Evolutionary conservation across 2,329 filamentous ascomycete genomes (phyloP).

Genomic region (Pseudomassariella vexata): DNA sequence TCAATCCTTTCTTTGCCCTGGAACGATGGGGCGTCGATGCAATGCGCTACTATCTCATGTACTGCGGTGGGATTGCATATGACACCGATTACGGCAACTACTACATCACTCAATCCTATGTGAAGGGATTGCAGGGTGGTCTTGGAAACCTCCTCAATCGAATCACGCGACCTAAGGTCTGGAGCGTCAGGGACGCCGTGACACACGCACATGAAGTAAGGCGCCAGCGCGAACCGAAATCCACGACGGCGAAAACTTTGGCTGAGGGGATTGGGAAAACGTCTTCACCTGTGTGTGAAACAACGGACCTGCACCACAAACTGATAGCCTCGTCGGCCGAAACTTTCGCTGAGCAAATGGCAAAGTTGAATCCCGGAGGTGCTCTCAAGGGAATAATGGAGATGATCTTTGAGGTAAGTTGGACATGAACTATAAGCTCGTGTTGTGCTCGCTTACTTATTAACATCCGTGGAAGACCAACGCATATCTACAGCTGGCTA

Average conservation of each 20-base stretch:
- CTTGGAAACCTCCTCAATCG: constrained; percentile 77
- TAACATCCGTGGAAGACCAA: constrained; percentile 47
- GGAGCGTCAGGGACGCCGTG: constrained; percentile 61
- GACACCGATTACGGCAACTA: constrained; percentile 84
- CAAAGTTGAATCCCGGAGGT: constrained; percentile 49
- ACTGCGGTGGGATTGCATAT: constrained; percentile 68
- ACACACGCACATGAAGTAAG: constrained; percentile 16
- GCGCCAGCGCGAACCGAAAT: no score
- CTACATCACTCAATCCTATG: constrained; percentile 69
- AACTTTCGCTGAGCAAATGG: constrained; percentile 33
- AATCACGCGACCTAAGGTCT: constrained; percentile 61
- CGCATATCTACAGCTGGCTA: constrained; percentile 55
- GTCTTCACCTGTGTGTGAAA: no score
- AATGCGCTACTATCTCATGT: constrained; percentile 83
- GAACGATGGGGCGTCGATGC: constrained; percentile 83
- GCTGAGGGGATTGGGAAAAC: no score
- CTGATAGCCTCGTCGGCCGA: no score
- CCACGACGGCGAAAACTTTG: no score
- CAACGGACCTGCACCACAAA: no score
- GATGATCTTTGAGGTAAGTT: constrained; percentile 51
- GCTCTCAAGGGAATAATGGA: constrained; percentile 63
- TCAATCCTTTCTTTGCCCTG: constrained; percentile 88
- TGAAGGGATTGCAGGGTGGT: constrained; percentile 69
- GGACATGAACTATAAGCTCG: neutral
- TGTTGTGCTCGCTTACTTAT: neutral